Conservation (phyloP, 176 grass and related monocot genomes). For the Oryza glaberrima region DNA sequence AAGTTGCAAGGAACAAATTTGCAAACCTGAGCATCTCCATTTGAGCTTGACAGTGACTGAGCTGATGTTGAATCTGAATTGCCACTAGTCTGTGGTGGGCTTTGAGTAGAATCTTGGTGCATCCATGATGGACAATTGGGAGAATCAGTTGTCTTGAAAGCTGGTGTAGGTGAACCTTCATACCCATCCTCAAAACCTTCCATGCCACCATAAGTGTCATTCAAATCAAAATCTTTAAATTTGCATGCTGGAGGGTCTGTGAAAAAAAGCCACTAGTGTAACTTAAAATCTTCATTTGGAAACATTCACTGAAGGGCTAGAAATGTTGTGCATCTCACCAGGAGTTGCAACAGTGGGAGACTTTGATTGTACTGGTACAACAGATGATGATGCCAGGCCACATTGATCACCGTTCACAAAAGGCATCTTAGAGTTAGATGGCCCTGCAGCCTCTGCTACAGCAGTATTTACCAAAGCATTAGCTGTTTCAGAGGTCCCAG, state of each 20-base stretch:
- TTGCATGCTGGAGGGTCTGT: slow-evolving; percentile 62
- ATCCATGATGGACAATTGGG: slow-evolving; percentile 77
- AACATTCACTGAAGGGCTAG: slow-evolving; percentile 16
- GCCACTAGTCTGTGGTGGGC: slow-evolving; percentile 79
- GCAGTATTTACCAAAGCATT: slow-evolving; percentile 57
- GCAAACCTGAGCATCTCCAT: slow-evolving; percentile 88
- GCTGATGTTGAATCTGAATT: slow-evolving; percentile 88
- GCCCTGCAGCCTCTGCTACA: slow-evolving; percentile 50
- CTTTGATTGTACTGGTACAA: slow-evolving; percentile 51
- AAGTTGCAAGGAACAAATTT: slow-evolving; percentile 32
- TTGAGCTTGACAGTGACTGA: slow-evolving; percentile 88
- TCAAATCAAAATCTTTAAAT: slow-evolving; percentile 95
- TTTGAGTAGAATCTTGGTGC: slow-evolving; percentile 64
- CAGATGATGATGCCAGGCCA: slow-evolving; percentile 56
- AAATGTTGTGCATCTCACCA: slow-evolving; percentile 53
- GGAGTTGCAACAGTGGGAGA: slow-evolving; percentile 52
- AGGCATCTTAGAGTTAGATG: slow-evolving; percentile 54
- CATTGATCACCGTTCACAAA: slow-evolving; percentile 43
- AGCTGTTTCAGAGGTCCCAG: slow-evolving; percentile 66
- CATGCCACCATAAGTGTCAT: slow-evolving; percentile 68
- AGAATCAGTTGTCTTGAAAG: slow-evolving; percentile 49
- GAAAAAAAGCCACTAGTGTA: slow-evolving; percentile 26
- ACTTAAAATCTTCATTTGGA: slow-evolving; percentile 27
- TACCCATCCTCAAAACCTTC: slow-evolving; percentile 69
- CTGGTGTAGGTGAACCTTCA: slow-evolving; percentile 41